Percentiles rank a stretch among this genome's conserved stretches.
phyloP scores from a whole-genome alignment of 1,284 basidiomycete genomes.

The Takashimella koratensis region DNA sequence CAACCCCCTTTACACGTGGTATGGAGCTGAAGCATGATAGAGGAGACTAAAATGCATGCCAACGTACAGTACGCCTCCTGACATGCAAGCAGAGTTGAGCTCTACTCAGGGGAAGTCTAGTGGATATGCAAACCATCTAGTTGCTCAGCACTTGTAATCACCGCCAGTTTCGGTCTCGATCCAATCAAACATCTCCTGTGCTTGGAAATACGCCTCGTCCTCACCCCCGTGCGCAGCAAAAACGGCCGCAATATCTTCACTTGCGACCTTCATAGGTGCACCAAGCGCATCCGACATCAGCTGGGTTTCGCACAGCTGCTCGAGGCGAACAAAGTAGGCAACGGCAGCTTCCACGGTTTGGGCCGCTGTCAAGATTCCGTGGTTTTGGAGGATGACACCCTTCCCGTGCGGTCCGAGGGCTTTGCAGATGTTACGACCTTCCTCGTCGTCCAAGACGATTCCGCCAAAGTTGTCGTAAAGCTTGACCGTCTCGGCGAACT shows the following conservation, averaged over 20 bases:
- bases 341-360: conserved; percentile 27
- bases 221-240: conserved; percentile 55
- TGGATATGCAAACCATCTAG: too few species aligned
- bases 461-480: conserved; percentile 46
- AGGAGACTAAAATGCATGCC: too few species aligned
- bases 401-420: conserved; percentile 45
- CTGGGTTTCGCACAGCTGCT: conserved; percentile 32
- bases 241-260: conserved; percentile 58
- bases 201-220: conserved; percentile 33
- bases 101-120: too few species aligned
- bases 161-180: conserved; percentile 14
- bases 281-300: conserved; percentile 28
- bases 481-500: conserved; percentile 38
- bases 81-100: too few species aligned
- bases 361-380: conserved; percentile 30
- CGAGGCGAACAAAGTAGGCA: conserved; percentile 29
- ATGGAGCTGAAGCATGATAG: too few species aligned
- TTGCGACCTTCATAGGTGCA: conserved; percentile 12
- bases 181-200: conserved; percentile 22
- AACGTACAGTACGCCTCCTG: too few species aligned
- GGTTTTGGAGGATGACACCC: conserved; percentile 44
- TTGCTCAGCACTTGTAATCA: conserved; percentile 21
- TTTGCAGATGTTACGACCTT: conserved; percentile 43
- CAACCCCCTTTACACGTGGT: too few species aligned
- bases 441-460: conserved; percentile 47